Evolutionary conservation across 768 basidiomycete species (phyloP), one percentile per base, ranked within the genome.

Genomic region (Trametes cinnabarina): DNA sequence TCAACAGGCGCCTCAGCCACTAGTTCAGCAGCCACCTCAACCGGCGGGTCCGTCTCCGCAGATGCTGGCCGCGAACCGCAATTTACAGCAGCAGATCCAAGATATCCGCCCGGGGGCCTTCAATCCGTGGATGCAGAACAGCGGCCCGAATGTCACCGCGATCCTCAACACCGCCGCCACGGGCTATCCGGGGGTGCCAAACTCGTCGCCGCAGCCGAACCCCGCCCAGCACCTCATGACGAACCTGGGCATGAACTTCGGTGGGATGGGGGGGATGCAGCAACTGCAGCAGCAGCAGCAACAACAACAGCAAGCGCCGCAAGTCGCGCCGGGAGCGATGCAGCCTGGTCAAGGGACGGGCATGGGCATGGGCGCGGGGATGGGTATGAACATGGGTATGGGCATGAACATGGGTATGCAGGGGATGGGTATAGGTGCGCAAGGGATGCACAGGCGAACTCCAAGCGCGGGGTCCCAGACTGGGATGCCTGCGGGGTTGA

Each of bases 371-470:
- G 40, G 48, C n/a, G 40, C 25, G 35, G 39, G 40, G 19, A 39
- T 51, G 37, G 17, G 17, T 1, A 40, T 39, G 35, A 51, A 51
- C 35, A n/a, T 51, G 4, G 35, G 40, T n/a, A 46, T 46, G 44
- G 44, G 44, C 14, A 46, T 40, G 51, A 26, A 32, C 49, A 23
- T n/a, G 44, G 54, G 42, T 17, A 42, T 46, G 48, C n/a, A n/a
- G n/a, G 40, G 28, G 35, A 51, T 51, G 54, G 61, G 43, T 55
- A 61, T 57, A 47, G 65, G 41, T 51, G 64, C 22, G 23, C 67
- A 55, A 53, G 68, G 66, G 41, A 51, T 66, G 53, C 71, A 73
- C 28, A 67, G 68, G 40, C 63, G 63, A 17, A 66, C 59, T 50
- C 62, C 63, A 25, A 65, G 66, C 50, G 60, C 55, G 8, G 56